Percentiles rank a stretch among this genome's conserved stretches.
These are phyloP conservation scores for Pseudoperonospora humuli DNA, from an alignment of 352 stramenopile genomes.

Conservation along the genomic window DNA sequence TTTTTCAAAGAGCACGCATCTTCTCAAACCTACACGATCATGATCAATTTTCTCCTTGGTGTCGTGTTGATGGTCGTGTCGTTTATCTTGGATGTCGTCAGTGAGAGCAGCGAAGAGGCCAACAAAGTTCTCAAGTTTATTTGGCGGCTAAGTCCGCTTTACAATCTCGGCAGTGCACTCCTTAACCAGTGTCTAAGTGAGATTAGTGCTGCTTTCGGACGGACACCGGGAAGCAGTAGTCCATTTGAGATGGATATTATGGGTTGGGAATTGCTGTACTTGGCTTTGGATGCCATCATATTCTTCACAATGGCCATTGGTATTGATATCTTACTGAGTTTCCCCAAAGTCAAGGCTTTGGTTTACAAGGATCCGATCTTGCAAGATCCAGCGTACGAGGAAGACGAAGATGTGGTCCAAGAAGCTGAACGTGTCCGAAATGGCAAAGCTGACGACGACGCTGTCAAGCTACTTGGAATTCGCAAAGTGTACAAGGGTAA, in stretches of 20 bases:
- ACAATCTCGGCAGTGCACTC: slow-evolving; percentile 46
- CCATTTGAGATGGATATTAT: slow-evolving; percentile 53
- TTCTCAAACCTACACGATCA: slow-evolving; percentile 63
- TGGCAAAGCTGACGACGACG: slow-evolving; percentile 26
- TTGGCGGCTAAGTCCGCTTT: slow-evolving; percentile 61
- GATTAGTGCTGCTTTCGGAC: slow-evolving; percentile 17
- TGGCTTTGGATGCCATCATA: slow-evolving; percentile 28
- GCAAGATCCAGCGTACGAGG: slow-evolving; percentile 24
- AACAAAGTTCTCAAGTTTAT: slow-evolving; percentile 60
- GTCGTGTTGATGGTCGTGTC: slow-evolving; percentile 52
- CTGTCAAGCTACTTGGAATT: slow-evolving; percentile 27
- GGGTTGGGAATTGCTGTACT: slow-evolving; percentile 51
- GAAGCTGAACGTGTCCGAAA: slow-evolving; percentile 30
- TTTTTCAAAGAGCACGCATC: slow-evolving; percentile 54
- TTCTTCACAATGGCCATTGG: slow-evolving; percentile 22
- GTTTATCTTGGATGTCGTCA: slow-evolving; percentile 44
- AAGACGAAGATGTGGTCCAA: slow-evolving; percentile 36
- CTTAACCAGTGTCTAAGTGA: slow-evolving; percentile 35
- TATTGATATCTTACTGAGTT: slow-evolving; percentile 33
- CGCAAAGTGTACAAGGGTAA: slow-evolving; percentile 39
- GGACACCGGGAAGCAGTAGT: slow-evolving; percentile 29
- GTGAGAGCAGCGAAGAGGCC: slow-evolving; percentile 29
- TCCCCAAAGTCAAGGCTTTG: slow-evolving; percentile 29
- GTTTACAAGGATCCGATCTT: slow-evolving; percentile 15
- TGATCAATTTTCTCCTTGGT: slow-evolving; percentile 62